Percentiles rank a stretch among this genome's conserved stretches.
Evolutionary conservation across 768 basidiomycete genomes (phyloP).

Genomic region (Boletus sp.): DNA sequence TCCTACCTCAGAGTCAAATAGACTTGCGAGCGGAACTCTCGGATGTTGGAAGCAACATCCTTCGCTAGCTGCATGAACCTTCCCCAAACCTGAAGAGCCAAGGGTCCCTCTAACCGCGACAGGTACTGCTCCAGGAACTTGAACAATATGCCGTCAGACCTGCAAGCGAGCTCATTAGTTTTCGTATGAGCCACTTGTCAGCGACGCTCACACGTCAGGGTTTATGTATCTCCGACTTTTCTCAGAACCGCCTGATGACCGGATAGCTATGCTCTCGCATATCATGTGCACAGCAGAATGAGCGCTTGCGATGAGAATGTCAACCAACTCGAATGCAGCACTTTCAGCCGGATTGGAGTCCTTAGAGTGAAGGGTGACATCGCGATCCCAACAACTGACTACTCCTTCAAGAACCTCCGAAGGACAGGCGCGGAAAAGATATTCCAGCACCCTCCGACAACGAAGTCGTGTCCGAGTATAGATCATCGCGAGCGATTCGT

Average conservation of each 20-base stretch:
- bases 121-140: conserved; percentile 88
- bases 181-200: neutral
- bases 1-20: conserved; percentile 72
- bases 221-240: conserved; percentile 61
- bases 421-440: conserved; percentile 78
- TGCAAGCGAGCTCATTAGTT: conserved; percentile 32
- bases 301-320: conserved; percentile 78
- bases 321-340: conserved; percentile 77
- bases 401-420: conserved; percentile 82
- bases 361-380: conserved; percentile 45
- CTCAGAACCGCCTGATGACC: conserved; percentile 56
- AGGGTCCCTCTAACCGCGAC: conserved; percentile 77
- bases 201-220: conserved; percentile 58
- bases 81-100: conserved; percentile 91
- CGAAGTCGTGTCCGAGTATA: conserved; percentile 65
- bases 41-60: conserved; percentile 64
- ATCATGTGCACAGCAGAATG: conserved; percentile 87
- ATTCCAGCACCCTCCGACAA: conserved; percentile 78
- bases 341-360: conserved; percentile 41
- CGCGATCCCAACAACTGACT: conserved; percentile 78
- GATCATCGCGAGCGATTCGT: conserved; percentile 68
- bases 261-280: conserved; percentile 75
- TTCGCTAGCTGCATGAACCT: conserved; percentile 75
- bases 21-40: conserved; percentile 68
- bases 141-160: conserved; percentile 72